phyloP scores from a whole-genome alignment of 768 basidiomycete species.

The Rhodotorula graminis region DNA sequence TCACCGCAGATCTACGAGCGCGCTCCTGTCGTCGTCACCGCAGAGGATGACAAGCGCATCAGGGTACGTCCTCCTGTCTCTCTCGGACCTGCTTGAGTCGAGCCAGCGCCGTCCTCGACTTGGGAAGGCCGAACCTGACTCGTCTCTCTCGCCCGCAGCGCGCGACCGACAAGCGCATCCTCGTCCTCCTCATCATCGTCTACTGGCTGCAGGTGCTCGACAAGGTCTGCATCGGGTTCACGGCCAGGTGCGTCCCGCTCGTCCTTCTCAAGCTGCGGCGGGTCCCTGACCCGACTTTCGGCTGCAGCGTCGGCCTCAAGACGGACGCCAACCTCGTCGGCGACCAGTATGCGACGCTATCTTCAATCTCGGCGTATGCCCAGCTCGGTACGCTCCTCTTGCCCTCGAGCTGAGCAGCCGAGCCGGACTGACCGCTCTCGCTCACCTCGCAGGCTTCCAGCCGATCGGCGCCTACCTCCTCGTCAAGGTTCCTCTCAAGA shows the following conservation, averaged over 20 bases:
- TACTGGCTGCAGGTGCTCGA: slow-evolving; percentile 48
- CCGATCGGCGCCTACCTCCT: slow-evolving; percentile 34
- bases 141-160: neutral
- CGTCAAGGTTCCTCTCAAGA: slow-evolving; percentile 19
- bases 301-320: slow-evolving; percentile 37
- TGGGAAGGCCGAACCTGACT: no score
- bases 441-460: slow-evolving; percentile 2
- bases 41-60: slow-evolving; percentile 6
- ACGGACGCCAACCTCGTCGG: slow-evolving; percentile 36
- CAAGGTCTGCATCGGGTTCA: slow-evolving; percentile 42
- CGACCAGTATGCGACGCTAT: slow-evolving; percentile 41
- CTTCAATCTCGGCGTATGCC: slow-evolving; percentile 34
- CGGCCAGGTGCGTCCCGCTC: slow-evolving; percentile 25
- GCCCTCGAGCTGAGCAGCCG: neutral
- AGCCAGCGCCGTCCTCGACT: no score
- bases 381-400: slow-evolving; percentile 6
- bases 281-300: neutral
- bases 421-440: no score
- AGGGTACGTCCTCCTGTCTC: neutral
- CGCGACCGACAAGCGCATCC: slow-evolving; percentile 43
- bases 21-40: neutral
- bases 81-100: no score
- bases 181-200: slow-evolving; percentile 43
- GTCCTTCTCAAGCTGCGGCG: neutral
- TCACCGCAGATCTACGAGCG: neutral